These are phyloP conservation scores for Fusarium pininemorale DNA, from an alignment of 2,329 filamentous ascomycete genomes.

Conservation along the genomic window DNA sequence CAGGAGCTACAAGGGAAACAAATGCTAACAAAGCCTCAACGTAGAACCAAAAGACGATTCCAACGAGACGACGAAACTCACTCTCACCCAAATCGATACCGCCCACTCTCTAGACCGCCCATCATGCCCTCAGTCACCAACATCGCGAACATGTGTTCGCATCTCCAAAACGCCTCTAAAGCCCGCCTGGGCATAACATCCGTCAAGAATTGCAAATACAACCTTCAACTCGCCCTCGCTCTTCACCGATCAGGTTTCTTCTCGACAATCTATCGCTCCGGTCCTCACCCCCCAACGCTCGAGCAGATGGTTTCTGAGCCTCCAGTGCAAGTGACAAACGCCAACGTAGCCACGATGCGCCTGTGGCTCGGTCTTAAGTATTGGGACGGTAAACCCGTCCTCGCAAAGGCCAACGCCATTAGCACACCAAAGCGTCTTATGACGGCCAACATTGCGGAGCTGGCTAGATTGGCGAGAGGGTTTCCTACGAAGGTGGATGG, in stretches of 20 bases:
- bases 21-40: conserved; percentile 4
- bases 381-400: conserved; percentile 82
- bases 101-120: neutral
- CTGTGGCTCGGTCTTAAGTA: conserved; percentile 94
- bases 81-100: neutral
- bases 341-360: conserved; percentile 77
- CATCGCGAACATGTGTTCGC: conserved; percentile 84
- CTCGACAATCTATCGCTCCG: conserved; percentile 78
- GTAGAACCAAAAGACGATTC: conserved; percentile 2
- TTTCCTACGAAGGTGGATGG: conserved; percentile 64
- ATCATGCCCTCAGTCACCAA: conserved; percentile 66
- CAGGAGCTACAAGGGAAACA: neutral
- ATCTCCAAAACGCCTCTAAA: conserved; percentile 87
- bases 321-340: conserved; percentile 68
- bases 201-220: conserved; percentile 81
- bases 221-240: conserved; percentile 77
- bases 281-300: conserved; percentile 62
- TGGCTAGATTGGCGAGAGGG: conserved; percentile 75
- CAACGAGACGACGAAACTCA: neutral
- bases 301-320: conserved; percentile 56
- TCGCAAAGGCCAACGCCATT: conserved; percentile 72
- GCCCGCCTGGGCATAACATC: conserved; percentile 88
- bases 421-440: conserved; percentile 79
- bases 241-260: conserved; percentile 87
- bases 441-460: conserved; percentile 68